phyloP scores from a whole-genome alignment of 805 yeast species.

The Schwanniomyces occidentalis region DNA sequence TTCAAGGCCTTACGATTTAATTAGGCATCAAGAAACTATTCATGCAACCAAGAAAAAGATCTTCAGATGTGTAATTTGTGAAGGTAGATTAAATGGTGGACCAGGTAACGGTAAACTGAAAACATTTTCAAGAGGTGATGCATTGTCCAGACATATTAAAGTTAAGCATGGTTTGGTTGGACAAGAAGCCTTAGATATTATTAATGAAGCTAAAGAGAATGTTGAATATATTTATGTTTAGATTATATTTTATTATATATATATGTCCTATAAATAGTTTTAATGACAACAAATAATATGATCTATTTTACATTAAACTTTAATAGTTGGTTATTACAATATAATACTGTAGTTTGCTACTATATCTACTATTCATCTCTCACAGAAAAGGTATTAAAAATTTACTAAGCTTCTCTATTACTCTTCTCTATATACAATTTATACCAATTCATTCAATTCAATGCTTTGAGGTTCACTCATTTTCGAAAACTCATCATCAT shows the following conservation, averaged over 20 bases:
- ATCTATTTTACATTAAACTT: too few species aligned
- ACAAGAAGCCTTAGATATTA: conserved; percentile 65
- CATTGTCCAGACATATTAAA: conserved; percentile 52
- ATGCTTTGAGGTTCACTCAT: conserved; percentile 1
- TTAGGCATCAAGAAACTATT: conserved; percentile 50
- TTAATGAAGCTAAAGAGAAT: conserved; percentile 74
- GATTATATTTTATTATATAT: conserved; percentile 2
- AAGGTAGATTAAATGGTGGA: conserved; percentile 47
- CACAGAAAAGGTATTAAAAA: too few species aligned
- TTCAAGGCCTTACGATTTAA: conserved; percentile 62
- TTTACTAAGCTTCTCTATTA: too few species aligned
- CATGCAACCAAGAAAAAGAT: conserved; percentile 48
- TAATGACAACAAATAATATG: too few species aligned
- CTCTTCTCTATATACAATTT: neutral
- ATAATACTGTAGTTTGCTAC: too few species aligned
- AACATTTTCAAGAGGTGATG: conserved; percentile 49
- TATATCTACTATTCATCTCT: too few species aligned
- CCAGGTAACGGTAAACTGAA: conserved; percentile 50
- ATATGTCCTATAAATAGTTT: conserved; percentile 7
- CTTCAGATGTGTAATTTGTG: conserved; percentile 47
- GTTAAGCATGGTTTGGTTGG: conserved; percentile 81
- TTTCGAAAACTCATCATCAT: conserved; percentile 7
- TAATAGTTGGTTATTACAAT: too few species aligned
- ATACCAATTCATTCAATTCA: conserved; percentile 4
- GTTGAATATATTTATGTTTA: conserved; percentile 55